Conservation (phyloP, 2,329 filamentous ascomycete genomes). For the Clarireedia sp. region DNA sequence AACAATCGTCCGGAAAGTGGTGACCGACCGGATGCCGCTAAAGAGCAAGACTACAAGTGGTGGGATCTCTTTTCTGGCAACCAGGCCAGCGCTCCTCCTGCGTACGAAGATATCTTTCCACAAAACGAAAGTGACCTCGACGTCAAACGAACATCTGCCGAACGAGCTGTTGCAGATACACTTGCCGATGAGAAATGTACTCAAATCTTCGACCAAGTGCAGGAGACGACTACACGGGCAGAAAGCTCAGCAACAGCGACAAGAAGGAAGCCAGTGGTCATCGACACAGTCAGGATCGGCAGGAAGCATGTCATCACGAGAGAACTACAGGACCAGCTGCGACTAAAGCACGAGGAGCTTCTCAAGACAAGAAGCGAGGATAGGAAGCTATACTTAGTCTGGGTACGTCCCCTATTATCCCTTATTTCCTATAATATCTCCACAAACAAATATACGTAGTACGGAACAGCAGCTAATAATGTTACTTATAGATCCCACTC, state of each 20-base stretch:
- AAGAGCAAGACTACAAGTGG: conserved; percentile 51
- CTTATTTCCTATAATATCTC: neutral
- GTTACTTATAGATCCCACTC: conserved; percentile 38
- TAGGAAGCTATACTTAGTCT: conserved; percentile 60
- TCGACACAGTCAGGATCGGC: conserved; percentile 49
- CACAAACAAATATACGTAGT: neutral
- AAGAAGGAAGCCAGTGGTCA: conserved; percentile 29
- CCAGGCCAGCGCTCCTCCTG: conserved; percentile 52
- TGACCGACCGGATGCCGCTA: conserved; percentile 23
- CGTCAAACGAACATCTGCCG: conserved; percentile 50
- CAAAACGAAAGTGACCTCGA: conserved; percentile 36
- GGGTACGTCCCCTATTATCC: conserved; percentile 39
- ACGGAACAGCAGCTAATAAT: neutral
- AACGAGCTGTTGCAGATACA: conserved; percentile 49
- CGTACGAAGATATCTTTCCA: conserved; percentile 75
- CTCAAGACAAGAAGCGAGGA: conserved; percentile 57
- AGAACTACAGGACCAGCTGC: conserved; percentile 56
- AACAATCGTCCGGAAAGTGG: conserved; percentile 32
- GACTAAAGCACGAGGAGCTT: conserved; percentile 52
- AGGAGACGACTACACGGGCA: conserved; percentile 11
- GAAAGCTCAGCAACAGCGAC: conserved; percentile 32
- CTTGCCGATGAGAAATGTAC: conserved; percentile 52
- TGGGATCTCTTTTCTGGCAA: conserved; percentile 57
- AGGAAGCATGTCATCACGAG: conserved; percentile 56
- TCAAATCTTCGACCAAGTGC: conserved; percentile 41